phyloP scores from a whole-genome alignment of 352 stramenopile species.

The Phytophthora hybrid region DNA sequence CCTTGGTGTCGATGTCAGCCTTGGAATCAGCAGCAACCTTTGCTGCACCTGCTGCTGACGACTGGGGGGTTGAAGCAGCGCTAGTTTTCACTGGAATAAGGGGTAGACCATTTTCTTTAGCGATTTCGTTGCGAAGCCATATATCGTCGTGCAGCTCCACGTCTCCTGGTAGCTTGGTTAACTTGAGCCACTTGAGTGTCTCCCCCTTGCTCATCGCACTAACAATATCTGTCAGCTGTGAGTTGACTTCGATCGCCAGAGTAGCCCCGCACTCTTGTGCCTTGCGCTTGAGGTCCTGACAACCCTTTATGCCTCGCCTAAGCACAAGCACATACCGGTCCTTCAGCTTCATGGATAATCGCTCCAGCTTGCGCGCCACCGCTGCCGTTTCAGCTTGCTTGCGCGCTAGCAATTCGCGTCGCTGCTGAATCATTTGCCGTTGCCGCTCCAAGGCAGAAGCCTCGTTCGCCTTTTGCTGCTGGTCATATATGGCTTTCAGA shows the following conservation, averaged over 20 bases:
- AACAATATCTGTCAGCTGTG: constrained; percentile 82
- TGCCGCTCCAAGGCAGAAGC: constrained; percentile 17
- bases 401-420: constrained; percentile 22
- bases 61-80: not conserved
- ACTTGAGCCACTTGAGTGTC: constrained; percentile 75
- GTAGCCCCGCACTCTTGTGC: constrained; percentile 68
- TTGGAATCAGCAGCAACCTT: constrained; percentile 11
- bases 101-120: constrained; percentile 55
- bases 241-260: constrained; percentile 82
- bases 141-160: constrained; percentile 75
- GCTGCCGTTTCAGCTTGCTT: constrained; percentile 37
- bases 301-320: constrained; percentile 72
- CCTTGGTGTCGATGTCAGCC: constrained; percentile 12
- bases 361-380: constrained; percentile 43
- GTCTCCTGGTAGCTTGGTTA: constrained; percentile 69
- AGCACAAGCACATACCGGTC: constrained; percentile 77
- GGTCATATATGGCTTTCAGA: constrained; percentile 30
- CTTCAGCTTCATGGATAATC: constrained; percentile 55
- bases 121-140: constrained; percentile 80
- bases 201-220: constrained; percentile 67
- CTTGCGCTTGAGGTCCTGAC: constrained; percentile 71
- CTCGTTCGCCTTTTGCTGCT: constrained; percentile 28
- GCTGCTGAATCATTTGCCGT: constrained; percentile 12
- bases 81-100: constrained; percentile 12
- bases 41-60: not conserved